Percentiles rank a stretch among this genome's conserved stretches.
Evolutionary conservation across 306 rosid species (phyloP).

Genomic region (Pterocarpus macrocarpus): DNA sequence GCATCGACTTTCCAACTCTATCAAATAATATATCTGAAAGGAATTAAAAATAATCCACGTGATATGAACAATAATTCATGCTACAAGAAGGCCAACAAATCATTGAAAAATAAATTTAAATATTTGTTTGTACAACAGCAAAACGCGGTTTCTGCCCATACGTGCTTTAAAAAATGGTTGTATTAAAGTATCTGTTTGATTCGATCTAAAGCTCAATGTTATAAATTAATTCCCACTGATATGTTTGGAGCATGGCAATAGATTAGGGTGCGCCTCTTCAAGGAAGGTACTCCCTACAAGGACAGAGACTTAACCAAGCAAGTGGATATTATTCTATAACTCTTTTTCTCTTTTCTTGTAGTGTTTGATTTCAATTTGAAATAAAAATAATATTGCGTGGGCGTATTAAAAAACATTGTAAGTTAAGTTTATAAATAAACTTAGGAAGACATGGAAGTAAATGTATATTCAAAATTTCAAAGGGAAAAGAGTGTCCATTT

Average conservation of each 20-base stretch:
- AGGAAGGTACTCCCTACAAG: slow-evolving; percentile 28
- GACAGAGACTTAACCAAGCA: slow-evolving; percentile 2
- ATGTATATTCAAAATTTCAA: not conserved
- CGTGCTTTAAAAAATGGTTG: slow-evolving; percentile 18
- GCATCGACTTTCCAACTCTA: slow-evolving; percentile 11
- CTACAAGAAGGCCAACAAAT: slow-evolving; percentile 34
- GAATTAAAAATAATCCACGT: slow-evolving; percentile 49
- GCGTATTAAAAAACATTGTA: not conserved
- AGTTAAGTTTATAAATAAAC: not conserved
- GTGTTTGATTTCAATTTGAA: no score
- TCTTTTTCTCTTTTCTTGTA: not conserved
- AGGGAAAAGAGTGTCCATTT: not conserved
- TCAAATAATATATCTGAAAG: not conserved
- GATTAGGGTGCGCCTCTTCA: slow-evolving; percentile 1
- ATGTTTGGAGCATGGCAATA: slow-evolving; percentile 3
- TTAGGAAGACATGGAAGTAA: not conserved
- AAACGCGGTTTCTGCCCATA: slow-evolving; percentile 63
- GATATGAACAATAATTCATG: slow-evolving; percentile 40
- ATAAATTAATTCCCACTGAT: slow-evolving; percentile 1
- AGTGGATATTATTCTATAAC: slow-evolving; percentile 1
- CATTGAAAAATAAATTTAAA: slow-evolving; percentile 2
- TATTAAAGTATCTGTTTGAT: slow-evolving; percentile 36
- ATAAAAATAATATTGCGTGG: no score
- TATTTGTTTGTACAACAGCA: slow-evolving; percentile 45
- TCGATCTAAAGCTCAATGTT: slow-evolving; percentile 33